Evolutionary conservation across 805 yeast species (phyloP).

Genomic region (Saitoella complicata): DNA sequence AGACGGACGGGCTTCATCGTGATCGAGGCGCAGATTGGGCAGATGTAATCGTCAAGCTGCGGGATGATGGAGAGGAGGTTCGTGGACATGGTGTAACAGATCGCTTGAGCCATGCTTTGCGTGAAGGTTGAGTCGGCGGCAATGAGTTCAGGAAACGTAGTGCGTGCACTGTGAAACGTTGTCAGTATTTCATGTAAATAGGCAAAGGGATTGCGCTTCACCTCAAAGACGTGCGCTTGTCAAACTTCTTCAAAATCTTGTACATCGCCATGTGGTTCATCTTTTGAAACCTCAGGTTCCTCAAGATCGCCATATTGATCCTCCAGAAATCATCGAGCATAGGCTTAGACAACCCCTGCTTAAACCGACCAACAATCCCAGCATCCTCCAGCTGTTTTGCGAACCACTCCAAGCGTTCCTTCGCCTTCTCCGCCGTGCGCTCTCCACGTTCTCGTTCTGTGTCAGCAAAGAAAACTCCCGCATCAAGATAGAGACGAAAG

Average conservation of each 20-base stretch:
- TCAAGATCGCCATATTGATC: constrained; percentile 39
- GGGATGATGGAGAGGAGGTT: constrained; percentile 45
- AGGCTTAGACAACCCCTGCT: constrained; percentile 27
- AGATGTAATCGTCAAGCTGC: constrained; percentile 57
- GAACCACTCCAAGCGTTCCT: constrained; percentile 29
- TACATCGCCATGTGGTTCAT: constrained; percentile 47
- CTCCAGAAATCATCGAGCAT: constrained; percentile 36
- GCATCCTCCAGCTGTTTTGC: constrained; percentile 25
- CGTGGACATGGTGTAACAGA: constrained; percentile 35
- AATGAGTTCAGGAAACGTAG: constrained; percentile 30
- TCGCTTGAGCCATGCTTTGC: constrained; percentile 34
- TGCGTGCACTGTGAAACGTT: constrained; percentile 6
- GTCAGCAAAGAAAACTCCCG: constrained; percentile 44
- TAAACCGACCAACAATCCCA: constrained; percentile 27
- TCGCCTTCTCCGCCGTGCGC: constrained; percentile 30
- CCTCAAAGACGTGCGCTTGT: constrained; percentile 47
- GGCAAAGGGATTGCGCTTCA: neutral
- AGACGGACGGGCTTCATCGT: constrained; percentile 59
- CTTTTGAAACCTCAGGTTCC: constrained; percentile 42
- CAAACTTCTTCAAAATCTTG: constrained; percentile 61
- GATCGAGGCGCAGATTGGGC: constrained; percentile 55
- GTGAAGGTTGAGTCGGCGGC: constrained; percentile 30
- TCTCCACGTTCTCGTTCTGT: constrained; percentile 33
- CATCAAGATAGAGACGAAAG: constrained; percentile 47
- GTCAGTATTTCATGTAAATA: neutral